Conservation (phyloP, 2,329 filamentous ascomycete genomes). For the Colletotrichum sp. region DNA sequence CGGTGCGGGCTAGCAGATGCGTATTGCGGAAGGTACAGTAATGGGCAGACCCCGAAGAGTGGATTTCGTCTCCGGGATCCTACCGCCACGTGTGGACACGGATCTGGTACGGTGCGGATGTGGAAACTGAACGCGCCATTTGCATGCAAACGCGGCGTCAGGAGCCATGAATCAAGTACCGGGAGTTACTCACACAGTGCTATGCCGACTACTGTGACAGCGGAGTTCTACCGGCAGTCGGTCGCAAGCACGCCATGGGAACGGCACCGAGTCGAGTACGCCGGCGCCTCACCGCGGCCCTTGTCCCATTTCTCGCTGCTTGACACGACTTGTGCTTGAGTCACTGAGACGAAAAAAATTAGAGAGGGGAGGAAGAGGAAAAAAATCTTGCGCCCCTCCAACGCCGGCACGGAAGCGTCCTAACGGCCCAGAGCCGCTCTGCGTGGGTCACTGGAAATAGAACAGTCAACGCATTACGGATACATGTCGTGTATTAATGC, state of each 20-base stretch:
- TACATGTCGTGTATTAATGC: not conserved
- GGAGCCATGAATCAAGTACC: not conserved
- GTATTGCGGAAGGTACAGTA: not conserved
- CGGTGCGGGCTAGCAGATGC: not conserved
- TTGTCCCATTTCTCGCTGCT: not conserved
- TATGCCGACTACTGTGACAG: not conserved
- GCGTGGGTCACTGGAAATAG: not conserved
- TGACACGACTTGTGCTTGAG: not conserved
- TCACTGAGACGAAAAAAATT: not conserved
- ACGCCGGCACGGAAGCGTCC: not conserved
- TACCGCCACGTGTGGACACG: not conserved
- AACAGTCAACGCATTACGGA: not conserved
- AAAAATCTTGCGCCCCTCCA: not conserved
- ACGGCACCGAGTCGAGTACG: not conserved
- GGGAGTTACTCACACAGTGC: not conserved
- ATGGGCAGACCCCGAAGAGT: not conserved
- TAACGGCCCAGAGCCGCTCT: not conserved
- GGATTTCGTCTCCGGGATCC: not conserved
- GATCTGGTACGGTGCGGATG: not conserved
- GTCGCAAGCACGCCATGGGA: not conserved
- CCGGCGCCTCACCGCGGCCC: not conserved
- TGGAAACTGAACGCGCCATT: not conserved
- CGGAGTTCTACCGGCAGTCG: conserved; percentile 10
- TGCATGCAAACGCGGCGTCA: not conserved
- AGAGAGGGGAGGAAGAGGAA: not conserved